Percentiles rank a stretch among this genome's conserved stretches.
Conservation (phyloP, 2,329 filamentous ascomycete species). For the Aureobasidium zeae region DNA sequence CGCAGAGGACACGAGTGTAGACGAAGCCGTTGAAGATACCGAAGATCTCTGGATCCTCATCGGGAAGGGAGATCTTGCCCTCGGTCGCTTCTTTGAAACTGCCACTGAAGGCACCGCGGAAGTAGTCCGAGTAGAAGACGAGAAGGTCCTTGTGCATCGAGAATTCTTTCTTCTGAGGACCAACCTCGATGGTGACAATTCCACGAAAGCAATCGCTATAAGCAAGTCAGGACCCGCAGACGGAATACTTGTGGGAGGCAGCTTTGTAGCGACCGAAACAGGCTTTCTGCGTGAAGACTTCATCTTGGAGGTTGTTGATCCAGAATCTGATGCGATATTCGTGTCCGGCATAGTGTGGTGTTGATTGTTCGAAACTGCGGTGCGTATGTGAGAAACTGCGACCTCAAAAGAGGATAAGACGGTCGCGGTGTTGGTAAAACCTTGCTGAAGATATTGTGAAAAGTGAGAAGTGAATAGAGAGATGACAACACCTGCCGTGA, state of each 20-base stretch:
- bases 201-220: background rate
- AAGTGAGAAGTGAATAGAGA: too few relatives aligned
- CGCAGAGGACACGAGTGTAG: slow-evolving; percentile 9
- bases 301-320: background rate
- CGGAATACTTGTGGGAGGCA: background rate
- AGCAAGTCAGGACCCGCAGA: background rate
- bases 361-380: background rate
- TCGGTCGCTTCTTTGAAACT: slow-evolving; percentile 12
- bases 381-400: too few relatives aligned
- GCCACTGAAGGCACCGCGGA: slow-evolving; percentile 17
- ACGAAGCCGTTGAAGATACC: slow-evolving; percentile 16
- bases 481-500: too few relatives aligned
- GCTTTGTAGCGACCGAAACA: background rate
- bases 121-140: slow-evolving; percentile 19
- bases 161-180: slow-evolving; percentile 11
- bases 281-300: background rate
- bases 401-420: too few relatives aligned
- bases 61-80: slow-evolving; percentile 15
- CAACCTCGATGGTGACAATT: background rate
- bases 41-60: slow-evolving; percentile 17
- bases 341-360: background rate
- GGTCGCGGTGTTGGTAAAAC: too few relatives aligned
- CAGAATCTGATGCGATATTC: background rate
- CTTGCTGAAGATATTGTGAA: too few relatives aligned
- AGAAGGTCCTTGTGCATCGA: slow-evolving; percentile 19